Base-by-base conservation (phyloP, 108 stramenopile genomes). In the Nitzschia putrida region DNA sequence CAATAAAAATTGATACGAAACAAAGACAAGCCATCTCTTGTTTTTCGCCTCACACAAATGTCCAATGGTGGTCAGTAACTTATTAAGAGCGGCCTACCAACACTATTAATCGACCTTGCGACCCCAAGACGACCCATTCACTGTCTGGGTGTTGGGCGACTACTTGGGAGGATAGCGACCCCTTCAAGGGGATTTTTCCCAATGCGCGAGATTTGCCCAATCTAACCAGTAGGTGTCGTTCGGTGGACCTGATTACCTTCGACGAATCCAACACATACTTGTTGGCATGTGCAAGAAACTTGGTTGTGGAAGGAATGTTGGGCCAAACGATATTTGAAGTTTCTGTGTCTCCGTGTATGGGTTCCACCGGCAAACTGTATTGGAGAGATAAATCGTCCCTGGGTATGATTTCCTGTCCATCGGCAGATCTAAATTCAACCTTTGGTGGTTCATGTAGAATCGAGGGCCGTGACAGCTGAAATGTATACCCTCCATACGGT, bases 221-320 rank as follows among this genome's bases (percentile, higher is more conserved):
- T 18, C 18, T 16, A 49, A 49, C 47, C 2, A 49, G 18, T 18
- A 49, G 3, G 47, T 49, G 47, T 16, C 47, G 18, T 49, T 18
- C n/a, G 3, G 18, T 5, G 3, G 47, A 57, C n/a, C 20, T 24
- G 29, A 76, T 20, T 10, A 43, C 26, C 14, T 57, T 47, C 42
- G 51, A 10, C 21, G 73, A 34, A 14, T 44, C 64, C 63, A 77
- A 51, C 10, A 77, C 69, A 61, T 54, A 71, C 56, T 77, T 77
- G 51, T 77, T 64, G 23, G 58, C 51, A 59, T 71, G 69, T 12
- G 61, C 23, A 8, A 77, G 61, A 43, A 44, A 24, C 43, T 47
- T 70, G 26, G 69, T 64, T 26, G 68, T 61, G n/a, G 20, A 37
- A 3, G 76, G 76, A 37, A 64, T 51, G 11, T 64, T 25, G 4